Evolutionary conservation across 352 stramenopile species (phyloP).

Genomic region (Albugo laibachii): DNA sequence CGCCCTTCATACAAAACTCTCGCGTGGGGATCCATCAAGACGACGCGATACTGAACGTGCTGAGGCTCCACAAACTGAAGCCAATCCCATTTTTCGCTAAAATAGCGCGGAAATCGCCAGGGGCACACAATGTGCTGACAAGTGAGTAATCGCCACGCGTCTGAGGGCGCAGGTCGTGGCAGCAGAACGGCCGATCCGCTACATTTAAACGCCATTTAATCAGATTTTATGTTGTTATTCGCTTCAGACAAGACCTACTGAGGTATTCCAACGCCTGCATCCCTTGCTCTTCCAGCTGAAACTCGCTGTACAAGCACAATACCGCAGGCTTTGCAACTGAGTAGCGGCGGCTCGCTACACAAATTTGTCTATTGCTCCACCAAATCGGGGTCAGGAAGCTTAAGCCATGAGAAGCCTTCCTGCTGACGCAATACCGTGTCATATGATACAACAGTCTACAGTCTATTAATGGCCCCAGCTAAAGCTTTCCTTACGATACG

Average conservation of each 20-base stretch:
- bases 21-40: conserved; percentile 22
- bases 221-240: neutral
- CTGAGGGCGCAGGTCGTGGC: conserved; percentile 2
- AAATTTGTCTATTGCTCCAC: too few species aligned
- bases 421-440: too few species aligned
- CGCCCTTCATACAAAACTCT: conserved; percentile 33
- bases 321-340: too few species aligned
- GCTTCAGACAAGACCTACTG: conserved; percentile 19
- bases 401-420: too few species aligned
- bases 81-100: conserved; percentile 58
- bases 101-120: conserved; percentile 62
- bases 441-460: too few species aligned
- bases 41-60: conserved; percentile 46
- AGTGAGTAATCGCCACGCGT: conserved; percentile 15
- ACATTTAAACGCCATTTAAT: neutral
- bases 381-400: too few species aligned
- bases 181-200: conserved; percentile 54
- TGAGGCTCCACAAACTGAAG: conserved; percentile 63
- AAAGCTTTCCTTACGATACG: too few species aligned
- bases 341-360: too few species aligned
- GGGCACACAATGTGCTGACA: conserved; percentile 68
- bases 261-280: conserved; percentile 59
- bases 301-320: too few species aligned
- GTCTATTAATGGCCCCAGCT: too few species aligned
- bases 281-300: conserved; percentile 11